Percentiles rank a stretch among this genome's conserved stretches.
Conservation (phyloP, 495 filamentous ascomycete genomes). For the Melanomma pulvis-pyrius region DNA sequence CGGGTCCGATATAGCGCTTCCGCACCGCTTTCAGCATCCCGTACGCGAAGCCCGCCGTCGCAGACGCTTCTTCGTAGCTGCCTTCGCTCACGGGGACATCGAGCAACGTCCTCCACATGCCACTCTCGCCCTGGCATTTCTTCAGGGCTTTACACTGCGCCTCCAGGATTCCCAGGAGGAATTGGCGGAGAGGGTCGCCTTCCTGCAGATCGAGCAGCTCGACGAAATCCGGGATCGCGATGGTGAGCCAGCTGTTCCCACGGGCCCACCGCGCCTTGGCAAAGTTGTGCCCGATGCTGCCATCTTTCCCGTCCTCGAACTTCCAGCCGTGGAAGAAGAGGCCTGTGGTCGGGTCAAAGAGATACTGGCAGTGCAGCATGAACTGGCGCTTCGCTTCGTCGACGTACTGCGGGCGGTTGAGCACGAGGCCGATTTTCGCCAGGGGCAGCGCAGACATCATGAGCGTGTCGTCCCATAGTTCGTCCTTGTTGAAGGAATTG, state of each 20-base stretch:
- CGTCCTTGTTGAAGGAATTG: conserved; percentile 62
- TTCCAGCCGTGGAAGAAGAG: conserved; percentile 78
- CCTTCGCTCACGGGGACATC: conserved; percentile 59
- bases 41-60: conserved; percentile 75
- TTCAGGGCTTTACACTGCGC: conserved; percentile 65
- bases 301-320: conserved; percentile 51
- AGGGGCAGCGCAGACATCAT: conserved; percentile 82
- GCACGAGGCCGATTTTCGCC: conserved; percentile 71
- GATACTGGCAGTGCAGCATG: conserved; percentile 70
- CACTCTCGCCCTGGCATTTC: conserved; percentile 57
- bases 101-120: conserved; percentile 70
- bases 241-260: conserved; percentile 71
- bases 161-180: conserved; percentile 62
- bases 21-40: conserved; percentile 71
- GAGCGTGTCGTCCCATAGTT: conserved; percentile 77
- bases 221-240: conserved; percentile 72
- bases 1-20: conserved; percentile 63
- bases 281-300: conserved; percentile 67
- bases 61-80: conserved; percentile 70
- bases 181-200: conserved; percentile 61
- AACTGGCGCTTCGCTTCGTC: conserved; percentile 74
- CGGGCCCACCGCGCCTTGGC: conserved; percentile 70
- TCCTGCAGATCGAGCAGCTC: conserved; percentile 62
- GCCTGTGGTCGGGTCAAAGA: conserved; percentile 67
- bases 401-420: conserved; percentile 67